Conservation (phyloP, 2,329 filamentous ascomycete genomes). For the Scytalidium sp. region DNA sequence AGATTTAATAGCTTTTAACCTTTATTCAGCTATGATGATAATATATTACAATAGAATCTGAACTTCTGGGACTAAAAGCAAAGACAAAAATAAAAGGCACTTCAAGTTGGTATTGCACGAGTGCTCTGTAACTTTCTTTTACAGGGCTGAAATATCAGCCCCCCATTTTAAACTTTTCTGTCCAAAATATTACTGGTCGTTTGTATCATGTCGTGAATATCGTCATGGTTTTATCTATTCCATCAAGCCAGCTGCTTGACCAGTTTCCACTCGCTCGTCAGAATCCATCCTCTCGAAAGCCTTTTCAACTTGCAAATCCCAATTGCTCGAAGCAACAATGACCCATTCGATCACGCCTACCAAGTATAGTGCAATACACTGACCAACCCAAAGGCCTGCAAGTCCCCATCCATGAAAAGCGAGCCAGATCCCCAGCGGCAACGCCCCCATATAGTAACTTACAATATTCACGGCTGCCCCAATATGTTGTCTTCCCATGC, state of each 20-base stretch:
- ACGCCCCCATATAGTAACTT: conserved; percentile 78
- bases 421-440: conserved; percentile 79
- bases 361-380: conserved; percentile 77
- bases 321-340: conserved; percentile 74
- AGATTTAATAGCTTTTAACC: no score
- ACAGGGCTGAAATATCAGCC: no score
- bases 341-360: conserved; percentile 77
- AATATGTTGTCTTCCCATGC: conserved; percentile 84
- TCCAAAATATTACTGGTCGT: no score
- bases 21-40: no score
- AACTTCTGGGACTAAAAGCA: no score
- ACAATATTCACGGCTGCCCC: conserved; percentile 79
- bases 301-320: conserved; percentile 69
- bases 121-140: no score
- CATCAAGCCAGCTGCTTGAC: conserved; percentile 6
- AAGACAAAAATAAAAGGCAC: no score
- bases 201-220: background rate
- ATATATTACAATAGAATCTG: no score
- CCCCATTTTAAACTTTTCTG: no score
- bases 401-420: conserved; percentile 86
- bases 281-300: conserved; percentile 70
- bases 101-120: no score
- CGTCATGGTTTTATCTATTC: background rate
- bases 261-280: conserved; percentile 20
- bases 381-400: conserved; percentile 76